Conservation (phyloP, 2,329 filamentous ascomycete species). For the Triangularia setosa region DNA sequence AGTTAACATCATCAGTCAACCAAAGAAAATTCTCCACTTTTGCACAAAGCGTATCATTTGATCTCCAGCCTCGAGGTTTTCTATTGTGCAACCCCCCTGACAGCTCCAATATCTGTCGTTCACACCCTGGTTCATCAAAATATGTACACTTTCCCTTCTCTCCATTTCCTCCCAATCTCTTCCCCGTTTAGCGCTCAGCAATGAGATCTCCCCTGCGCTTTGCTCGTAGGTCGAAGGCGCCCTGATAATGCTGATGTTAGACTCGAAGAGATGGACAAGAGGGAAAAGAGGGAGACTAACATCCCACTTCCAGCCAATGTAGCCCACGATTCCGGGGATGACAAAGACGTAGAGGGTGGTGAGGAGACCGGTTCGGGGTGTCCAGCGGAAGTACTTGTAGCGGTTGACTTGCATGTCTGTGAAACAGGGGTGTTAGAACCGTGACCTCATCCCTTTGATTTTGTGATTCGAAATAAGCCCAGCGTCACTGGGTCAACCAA, state of each 20-base stretch:
- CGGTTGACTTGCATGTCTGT: constrained; percentile 79
- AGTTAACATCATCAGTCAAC: neutral
- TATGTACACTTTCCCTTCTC: constrained; percentile 3
- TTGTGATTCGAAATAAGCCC: too few species aligned
- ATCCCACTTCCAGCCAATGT: constrained; percentile 75
- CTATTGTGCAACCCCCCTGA: neutral
- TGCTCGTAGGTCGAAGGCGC: constrained; percentile 77
- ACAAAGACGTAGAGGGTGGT: constrained; percentile 71
- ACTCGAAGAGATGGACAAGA: neutral
- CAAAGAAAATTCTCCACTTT: neutral
- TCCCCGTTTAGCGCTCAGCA: constrained; percentile 61
- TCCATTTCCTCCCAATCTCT: neutral
- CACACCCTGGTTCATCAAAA: neutral
- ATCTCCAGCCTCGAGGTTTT: neutral
- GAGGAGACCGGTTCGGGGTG: constrained; percentile 72
- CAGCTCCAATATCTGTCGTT: neutral
- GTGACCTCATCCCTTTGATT: too few species aligned
- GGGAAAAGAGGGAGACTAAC: constrained; percentile 55
- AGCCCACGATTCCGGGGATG: constrained; percentile 67
- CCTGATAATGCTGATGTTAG: constrained; percentile 49
- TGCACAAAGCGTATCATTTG: neutral
- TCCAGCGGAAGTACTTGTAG: constrained; percentile 96
- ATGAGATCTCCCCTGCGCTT: constrained; percentile 88
- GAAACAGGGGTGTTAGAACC: neutral
- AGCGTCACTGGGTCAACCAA: too few species aligned